Evolutionary conservation across 164 flowering plant genomes (phyloP), one percentile per base, ranked within the genome.

Genomic region (Tetrastigma voinierianum): DNA sequence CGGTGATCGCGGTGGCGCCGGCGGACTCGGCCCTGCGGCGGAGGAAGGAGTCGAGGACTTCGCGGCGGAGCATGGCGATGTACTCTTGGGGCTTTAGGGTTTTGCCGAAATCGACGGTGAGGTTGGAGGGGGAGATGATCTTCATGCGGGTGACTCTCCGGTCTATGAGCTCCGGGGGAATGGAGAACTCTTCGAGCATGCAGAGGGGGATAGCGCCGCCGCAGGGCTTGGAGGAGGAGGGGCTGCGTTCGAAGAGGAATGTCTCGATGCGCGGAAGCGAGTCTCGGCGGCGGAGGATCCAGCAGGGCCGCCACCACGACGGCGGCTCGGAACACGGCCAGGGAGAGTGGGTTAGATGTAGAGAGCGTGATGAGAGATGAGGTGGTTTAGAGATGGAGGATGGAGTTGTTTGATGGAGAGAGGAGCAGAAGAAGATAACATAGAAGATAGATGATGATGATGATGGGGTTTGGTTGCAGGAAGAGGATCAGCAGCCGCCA

Each of bases 301-400:
- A 9, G 93, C 87, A 0, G n/a, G 97, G n/a, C 97, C 97, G 16
- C 93, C 97, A n/a, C 97, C 96, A 87, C 78, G 15, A 90, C 92
- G 7, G 96, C 96, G 3, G 71, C 96, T 1, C 92, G 87, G 56
- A 89, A 88, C 52, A 3, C 89, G 76, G 56, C 86, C 86, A 23
- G 72, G 20, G 70, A 77, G 57, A 54, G 45, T 3, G 75, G 65
- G n/a, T 54, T 6, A 58, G 66, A 51, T 32, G 32, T 51, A 10
- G 68, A 15, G n/a, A 56, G 68, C 47, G 56, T 18, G 62, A 58
- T 21, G 53, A 40, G 17, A 15, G 66, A 7, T 16, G 11, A 16
- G 17, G 61, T 7, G 44, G n/a, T 68, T 7, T 20, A 13, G n/a
- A 17, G 23, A 8, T 11, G 18, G 51, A 4, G 32, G 0, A 0